Evolutionary conservation across 1,284 basidiomycete genomes (phyloP).

Genomic region (Ceratobasidium sp.): DNA sequence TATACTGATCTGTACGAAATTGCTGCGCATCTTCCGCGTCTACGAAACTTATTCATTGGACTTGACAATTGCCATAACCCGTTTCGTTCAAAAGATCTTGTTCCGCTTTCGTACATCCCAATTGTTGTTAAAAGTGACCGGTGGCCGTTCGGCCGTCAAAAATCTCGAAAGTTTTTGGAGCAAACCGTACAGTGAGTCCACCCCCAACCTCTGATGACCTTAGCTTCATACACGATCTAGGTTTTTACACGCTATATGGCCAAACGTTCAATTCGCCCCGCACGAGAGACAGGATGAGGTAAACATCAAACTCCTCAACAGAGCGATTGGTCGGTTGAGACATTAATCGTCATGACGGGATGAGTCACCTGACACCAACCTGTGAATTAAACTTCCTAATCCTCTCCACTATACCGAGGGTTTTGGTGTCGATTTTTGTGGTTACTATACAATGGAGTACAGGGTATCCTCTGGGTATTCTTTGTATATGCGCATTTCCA

Average conservation of each 20-base stretch:
- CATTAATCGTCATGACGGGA: background rate
- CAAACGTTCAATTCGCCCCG: background rate
- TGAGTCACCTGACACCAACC: no score
- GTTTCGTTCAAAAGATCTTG: background rate
- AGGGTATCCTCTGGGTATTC: no score
- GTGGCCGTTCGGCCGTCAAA: background rate
- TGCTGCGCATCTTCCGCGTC: background rate
- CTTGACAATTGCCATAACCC: background rate
- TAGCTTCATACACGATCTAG: background rate
- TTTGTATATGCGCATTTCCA: background rate
- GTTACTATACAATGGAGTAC: no score
- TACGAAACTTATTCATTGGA: background rate
- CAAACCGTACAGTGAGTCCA: background rate
- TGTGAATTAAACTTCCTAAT: no score
- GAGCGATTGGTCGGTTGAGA: background rate
- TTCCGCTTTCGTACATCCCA: background rate
- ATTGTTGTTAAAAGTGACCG: background rate
- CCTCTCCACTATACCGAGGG: no score
- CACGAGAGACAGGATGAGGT: no score
- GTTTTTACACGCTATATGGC: background rate
- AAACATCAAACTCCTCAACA: background rate
- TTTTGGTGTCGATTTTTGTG: no score
- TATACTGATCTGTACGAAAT: background rate
- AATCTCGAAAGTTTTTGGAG: background rate
- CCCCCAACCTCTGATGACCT: background rate